Evolutionary conservation across 192 early-diverging fungal genomes (phyloP).

Genomic region (Umbelopsis sp.): DNA sequence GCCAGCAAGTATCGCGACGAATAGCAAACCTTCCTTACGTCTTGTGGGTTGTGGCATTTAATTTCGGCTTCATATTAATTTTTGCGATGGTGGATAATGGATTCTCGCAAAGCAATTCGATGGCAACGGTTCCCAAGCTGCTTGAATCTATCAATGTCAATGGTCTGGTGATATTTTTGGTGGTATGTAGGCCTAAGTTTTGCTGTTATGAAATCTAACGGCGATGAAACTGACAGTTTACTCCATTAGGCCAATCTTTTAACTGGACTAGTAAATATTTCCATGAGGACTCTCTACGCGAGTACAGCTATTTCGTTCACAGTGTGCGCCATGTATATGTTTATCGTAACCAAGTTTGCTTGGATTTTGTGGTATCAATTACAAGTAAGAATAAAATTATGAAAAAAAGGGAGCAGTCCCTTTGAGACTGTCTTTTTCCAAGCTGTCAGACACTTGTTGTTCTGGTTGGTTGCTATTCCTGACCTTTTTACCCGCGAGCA

Average conservation of each 20-base stretch:
- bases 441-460: background rate
- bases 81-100: conserved; percentile 51
- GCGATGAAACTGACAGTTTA: conserved; percentile 14
- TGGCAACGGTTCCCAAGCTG: conserved; percentile 59
- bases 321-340: conserved; percentile 58
- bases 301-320: conserved; percentile 37
- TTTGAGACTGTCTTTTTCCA: conserved; percentile 2
- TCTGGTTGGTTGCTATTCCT: background rate
- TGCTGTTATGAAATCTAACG: too few species aligned
- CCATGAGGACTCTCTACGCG: conserved; percentile 75
- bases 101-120: conserved; percentile 8
- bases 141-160: conserved; percentile 77
- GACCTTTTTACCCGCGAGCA: background rate
- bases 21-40: conserved; percentile 78
- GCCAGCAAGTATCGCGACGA: conserved; percentile 69
- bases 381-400: conserved; percentile 24
- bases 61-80: conserved; percentile 60
- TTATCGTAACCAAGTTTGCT: conserved; percentile 27
- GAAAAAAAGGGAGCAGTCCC: background rate
- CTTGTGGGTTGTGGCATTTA: conserved; percentile 77
- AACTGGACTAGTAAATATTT: conserved; percentile 85
- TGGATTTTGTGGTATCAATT: conserved; percentile 25
- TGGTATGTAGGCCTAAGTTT: too few species aligned
- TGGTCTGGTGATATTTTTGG: conserved; percentile 80
- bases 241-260: conserved; percentile 76